These are phyloP conservation scores for Pinus taeda DNA, from an alignment of 75 land plant genomes.

Conservation along the genomic window DNA sequence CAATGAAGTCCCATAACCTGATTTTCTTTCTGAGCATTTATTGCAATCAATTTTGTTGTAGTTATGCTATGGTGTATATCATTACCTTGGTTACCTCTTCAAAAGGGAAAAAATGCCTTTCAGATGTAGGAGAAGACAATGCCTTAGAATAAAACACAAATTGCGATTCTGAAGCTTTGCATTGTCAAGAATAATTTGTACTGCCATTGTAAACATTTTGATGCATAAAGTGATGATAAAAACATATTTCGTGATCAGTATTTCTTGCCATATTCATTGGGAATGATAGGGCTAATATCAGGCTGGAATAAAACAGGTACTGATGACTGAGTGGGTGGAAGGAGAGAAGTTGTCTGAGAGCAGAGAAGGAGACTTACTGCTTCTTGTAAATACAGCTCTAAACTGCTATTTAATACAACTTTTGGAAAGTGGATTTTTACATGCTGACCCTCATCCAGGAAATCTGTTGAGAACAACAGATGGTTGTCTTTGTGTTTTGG, in stretches of 20 bases:
- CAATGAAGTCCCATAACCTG: background rate
- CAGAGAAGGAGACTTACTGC: constrained; percentile 34
- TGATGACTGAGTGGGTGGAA: constrained; percentile 43
- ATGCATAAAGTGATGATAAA: background rate
- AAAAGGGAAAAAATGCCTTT: background rate
- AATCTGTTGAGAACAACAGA: constrained; percentile 38
- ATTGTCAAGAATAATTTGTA: background rate
- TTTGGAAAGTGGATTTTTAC: constrained; percentile 55
- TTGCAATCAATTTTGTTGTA: background rate
- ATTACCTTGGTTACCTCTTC: background rate
- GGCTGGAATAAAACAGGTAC: constrained; percentile 23
- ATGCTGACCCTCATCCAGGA: constrained; percentile 64
- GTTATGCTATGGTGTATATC: too few species aligned
- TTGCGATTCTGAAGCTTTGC: background rate
- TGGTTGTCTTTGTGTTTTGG: constrained; percentile 15
- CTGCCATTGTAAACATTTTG: background rate
- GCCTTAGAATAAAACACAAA: background rate
- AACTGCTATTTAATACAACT: constrained; percentile 54
- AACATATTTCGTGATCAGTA: background rate
- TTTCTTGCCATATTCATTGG: background rate
- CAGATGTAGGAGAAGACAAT: background rate
- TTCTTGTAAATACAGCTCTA: constrained; percentile 39
- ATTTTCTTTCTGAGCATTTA: background rate
- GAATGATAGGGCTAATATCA: background rate
- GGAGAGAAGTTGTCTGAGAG: constrained; percentile 58